These are phyloP conservation scores for Psophocarpus tetragonolobus DNA, from an alignment of 306 rosid species.

Conservation along the genomic window DNA sequence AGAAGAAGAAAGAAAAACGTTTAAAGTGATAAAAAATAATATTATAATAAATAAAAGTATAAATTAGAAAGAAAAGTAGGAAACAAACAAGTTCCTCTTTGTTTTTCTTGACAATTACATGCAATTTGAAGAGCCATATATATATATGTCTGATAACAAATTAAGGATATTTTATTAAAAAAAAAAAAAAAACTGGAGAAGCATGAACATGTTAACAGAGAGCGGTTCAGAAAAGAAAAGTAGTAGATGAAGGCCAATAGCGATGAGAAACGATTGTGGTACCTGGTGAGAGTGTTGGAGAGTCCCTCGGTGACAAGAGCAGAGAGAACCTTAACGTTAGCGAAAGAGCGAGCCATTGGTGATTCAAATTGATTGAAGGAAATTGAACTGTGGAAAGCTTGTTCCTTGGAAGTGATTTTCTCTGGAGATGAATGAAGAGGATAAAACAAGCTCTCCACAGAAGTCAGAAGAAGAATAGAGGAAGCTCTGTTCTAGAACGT, in stretches of 20 bases:
- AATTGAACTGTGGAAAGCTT: background rate
- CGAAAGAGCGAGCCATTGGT: slow-evolving; percentile 84
- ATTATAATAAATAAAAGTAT: background rate
- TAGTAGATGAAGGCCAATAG: too few relatives aligned
- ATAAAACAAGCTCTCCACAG: slow-evolving; percentile 6
- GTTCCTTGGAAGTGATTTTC: background rate
- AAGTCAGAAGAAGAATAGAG: background rate
- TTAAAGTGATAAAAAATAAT: too few relatives aligned
- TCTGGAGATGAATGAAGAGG: background rate
- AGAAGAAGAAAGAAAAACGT: background rate
- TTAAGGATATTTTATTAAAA: background rate
- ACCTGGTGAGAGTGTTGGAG: slow-evolving; percentile 58
- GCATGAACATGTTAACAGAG: too few relatives aligned
- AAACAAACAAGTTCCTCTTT: background rate
- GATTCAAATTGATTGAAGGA: background rate
- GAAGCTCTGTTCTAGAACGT: background rate
- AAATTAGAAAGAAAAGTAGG: background rate
- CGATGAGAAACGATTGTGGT: background rate
- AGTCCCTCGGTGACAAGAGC: slow-evolving; percentile 43
- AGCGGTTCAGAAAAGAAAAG: too few relatives aligned
- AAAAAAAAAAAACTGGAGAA: too few relatives aligned
- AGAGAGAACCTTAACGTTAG: slow-evolving; percentile 61
- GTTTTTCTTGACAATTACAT: background rate
- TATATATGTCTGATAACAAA: background rate
- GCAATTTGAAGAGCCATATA: background rate